Percentiles rank a stretch among this genome's conserved stretches.
phyloP scores from a whole-genome alignment of 495 filamentous ascomycete genomes.

The Penicillium cosmopolitanum region DNA sequence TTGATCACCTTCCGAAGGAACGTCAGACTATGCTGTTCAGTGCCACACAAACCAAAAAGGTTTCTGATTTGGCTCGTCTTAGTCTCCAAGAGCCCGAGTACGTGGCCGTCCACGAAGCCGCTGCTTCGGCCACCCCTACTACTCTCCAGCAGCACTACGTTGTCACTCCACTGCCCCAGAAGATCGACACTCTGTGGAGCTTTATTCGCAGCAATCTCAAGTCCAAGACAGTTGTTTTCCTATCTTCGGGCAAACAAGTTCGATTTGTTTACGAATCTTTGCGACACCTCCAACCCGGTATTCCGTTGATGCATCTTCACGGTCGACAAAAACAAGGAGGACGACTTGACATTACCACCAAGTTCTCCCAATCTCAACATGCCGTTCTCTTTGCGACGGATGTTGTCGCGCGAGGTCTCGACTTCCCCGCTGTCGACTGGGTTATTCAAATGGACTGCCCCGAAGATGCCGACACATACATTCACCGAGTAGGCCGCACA shows the following conservation, averaged over 20 bases:
- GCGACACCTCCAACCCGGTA: conserved; percentile 90
- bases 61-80: conserved; percentile 87
- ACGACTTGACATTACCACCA: conserved; percentile 80
- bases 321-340: conserved; percentile 91
- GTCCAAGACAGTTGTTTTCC: conserved; percentile 89
- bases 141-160: conserved; percentile 91
- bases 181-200: conserved; percentile 87
- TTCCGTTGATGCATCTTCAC: conserved; percentile 92
- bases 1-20: conserved; percentile 85
- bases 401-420: conserved; percentile 88
- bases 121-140: conserved; percentile 77
- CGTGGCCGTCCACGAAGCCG: conserved; percentile 86
- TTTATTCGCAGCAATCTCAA: conserved; percentile 90
- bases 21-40: conserved; percentile 95
- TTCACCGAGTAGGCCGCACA: conserved; percentile 93
- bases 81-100: conserved; percentile 92
- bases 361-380: conserved; percentile 76
- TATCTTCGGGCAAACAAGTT: conserved; percentile 95
- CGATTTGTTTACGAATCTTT: conserved; percentile 94
- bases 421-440: conserved; percentile 98
- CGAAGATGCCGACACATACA: conserved; percentile 96
- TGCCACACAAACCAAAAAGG: conserved; percentile 93
- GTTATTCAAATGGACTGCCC: conserved; percentile 94
- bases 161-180: conserved; percentile 78
- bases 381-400: conserved; percentile 94